These are phyloP conservation scores for Medicago lupulina DNA, from an alignment of 306 rosid species.

Conservation along the genomic window DNA sequence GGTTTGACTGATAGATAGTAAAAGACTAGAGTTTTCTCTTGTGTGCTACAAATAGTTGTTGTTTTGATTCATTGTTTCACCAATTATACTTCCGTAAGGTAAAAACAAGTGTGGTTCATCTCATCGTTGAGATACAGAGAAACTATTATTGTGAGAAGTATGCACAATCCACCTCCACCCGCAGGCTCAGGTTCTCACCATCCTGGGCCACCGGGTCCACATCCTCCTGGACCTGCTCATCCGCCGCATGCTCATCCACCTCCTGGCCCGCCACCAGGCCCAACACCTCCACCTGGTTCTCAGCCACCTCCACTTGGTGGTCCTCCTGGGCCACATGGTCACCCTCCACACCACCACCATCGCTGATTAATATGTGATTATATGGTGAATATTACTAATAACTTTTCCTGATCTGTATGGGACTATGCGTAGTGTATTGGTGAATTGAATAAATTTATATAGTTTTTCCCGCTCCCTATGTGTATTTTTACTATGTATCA, in stretches of 20 bases:
- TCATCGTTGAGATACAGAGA: not conserved
- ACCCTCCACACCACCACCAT: slow-evolving; percentile 42
- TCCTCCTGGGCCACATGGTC: slow-evolving; percentile 47
- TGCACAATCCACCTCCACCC: slow-evolving; percentile 63
- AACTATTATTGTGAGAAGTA: slow-evolving; percentile 17
- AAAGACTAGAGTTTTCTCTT: not conserved
- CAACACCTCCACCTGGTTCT: slow-evolving; percentile 51
- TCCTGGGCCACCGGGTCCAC: slow-evolving; percentile 44
- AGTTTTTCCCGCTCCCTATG: not conserved
- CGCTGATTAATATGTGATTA: not conserved
- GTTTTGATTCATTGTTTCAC: not conserved
- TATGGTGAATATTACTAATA: not conserved
- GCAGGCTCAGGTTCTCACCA: slow-evolving; percentile 51
- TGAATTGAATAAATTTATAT: not conserved
- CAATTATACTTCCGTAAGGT: not conserved
- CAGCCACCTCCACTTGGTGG: not conserved
- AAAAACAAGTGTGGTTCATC: not conserved
- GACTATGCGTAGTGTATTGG: not conserved
- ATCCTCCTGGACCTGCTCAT: slow-evolving; percentile 32
- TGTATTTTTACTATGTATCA: not conserved
- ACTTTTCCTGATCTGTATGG: not conserved
- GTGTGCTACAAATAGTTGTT: not conserved
- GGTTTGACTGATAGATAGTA: slow-evolving; percentile 39
- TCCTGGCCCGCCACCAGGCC: not conserved
- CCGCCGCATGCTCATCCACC: slow-evolving; percentile 45